Conservation (phyloP, 805 yeast species). For the Teunomyces tritomae region DNA sequence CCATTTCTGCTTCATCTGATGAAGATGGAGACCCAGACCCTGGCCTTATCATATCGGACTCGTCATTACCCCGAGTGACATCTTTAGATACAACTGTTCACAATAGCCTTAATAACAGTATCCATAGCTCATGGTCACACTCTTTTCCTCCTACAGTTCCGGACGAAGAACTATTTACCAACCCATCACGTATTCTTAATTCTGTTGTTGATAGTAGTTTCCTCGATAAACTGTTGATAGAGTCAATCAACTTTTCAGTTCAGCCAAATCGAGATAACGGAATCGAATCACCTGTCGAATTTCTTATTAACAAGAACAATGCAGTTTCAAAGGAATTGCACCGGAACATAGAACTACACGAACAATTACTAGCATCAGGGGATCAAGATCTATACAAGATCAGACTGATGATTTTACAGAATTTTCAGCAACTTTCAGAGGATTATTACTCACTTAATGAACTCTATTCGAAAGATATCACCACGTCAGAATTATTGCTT, state of each 20-base stretch:
- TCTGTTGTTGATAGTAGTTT: neutral
- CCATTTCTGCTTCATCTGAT: conserved; percentile 9
- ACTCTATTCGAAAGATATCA: conserved; percentile 39
- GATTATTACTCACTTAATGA: conserved; percentile 45
- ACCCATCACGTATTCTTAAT: conserved; percentile 15
- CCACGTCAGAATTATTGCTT: conserved; percentile 23
- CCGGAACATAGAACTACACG: conserved; percentile 23
- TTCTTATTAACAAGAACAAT: conserved; percentile 27
- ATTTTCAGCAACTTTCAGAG: conserved; percentile 40
- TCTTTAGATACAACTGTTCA: conserved; percentile 3
- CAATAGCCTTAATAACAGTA: conserved; percentile 1
- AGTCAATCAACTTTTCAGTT: neutral
- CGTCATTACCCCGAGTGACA: conserved; percentile 4
- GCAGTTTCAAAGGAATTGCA: conserved; percentile 20
- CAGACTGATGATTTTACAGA: conserved; percentile 25
- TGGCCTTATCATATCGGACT: conserved; percentile 12
- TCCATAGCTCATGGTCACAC: neutral
- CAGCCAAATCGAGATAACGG: neutral
- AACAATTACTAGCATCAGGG: conserved; percentile 28
- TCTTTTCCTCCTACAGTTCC: conserved; percentile 5
- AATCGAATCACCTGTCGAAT: conserved; percentile 28
- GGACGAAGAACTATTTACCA: conserved; percentile 18
- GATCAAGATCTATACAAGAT: conserved; percentile 27
- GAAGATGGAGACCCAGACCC: conserved; percentile 15
- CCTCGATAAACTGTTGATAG: neutral